phyloP scores from a whole-genome alignment of 1,139 yeast genomes.

The Suhomyces ambrosiae region DNA sequence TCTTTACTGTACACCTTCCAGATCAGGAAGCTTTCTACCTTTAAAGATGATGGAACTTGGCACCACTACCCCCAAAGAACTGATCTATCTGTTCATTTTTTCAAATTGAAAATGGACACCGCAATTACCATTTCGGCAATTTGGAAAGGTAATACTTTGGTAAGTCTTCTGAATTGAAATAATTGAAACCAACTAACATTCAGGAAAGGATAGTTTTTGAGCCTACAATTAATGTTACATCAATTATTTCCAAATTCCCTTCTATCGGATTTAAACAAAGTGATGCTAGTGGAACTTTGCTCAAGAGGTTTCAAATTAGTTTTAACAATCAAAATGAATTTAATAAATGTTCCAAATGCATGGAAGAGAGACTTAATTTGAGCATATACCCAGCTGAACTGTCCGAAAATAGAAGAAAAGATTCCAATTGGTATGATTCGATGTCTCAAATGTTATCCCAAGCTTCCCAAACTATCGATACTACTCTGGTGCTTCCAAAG shows the following conservation, averaged over 20 bases:
- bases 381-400: slow-evolving; percentile 2
- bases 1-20: slow-evolving; percentile 11
- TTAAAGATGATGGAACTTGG: slow-evolving; percentile 20
- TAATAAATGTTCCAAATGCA: slow-evolving; percentile 13
- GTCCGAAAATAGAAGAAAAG: background rate
- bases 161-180: slow-evolving; percentile 14
- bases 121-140: slow-evolving; percentile 8
- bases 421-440: slow-evolving; percentile 1
- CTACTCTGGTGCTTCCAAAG: background rate
- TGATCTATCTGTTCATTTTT: slow-evolving; percentile 24
- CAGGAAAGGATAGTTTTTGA: slow-evolving; percentile 21
- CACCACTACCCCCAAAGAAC: slow-evolving; percentile 32
- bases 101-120: slow-evolving; percentile 9
- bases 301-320: slow-evolving; percentile 19
- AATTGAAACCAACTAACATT: slow-evolving; percentile 1
- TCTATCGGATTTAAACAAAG: slow-evolving; percentile 29
- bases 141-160: slow-evolving; percentile 28
- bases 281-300: slow-evolving; percentile 21
- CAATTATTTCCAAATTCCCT: slow-evolving; percentile 26
- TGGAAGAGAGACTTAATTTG: slow-evolving; percentile 10
- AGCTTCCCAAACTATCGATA: slow-evolving; percentile 1
- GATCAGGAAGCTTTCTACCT: slow-evolving; percentile 16
- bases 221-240: slow-evolving; percentile 16
- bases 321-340: slow-evolving; percentile 12
- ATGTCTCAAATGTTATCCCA: slow-evolving; percentile 3